phyloP scores from a whole-genome alignment of 805 yeast species.

The Torulaspora delbrueckii region DNA sequence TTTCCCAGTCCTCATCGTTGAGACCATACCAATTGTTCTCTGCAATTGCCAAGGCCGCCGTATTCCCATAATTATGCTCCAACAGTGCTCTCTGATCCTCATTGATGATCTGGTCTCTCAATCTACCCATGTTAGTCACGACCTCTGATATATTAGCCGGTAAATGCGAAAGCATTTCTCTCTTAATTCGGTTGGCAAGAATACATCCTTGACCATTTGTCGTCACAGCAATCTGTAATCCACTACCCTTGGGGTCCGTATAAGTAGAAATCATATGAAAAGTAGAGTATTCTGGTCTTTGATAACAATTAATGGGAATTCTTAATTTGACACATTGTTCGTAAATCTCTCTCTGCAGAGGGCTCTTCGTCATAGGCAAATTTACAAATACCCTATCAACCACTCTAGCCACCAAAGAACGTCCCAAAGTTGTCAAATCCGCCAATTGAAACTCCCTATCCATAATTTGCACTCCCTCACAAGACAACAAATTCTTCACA shows the following conservation, averaged over 20 bases:
- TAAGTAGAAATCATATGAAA: constrained; percentile 73
- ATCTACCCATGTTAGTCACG: constrained; percentile 62
- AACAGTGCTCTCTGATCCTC: constrained; percentile 41
- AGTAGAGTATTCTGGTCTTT: constrained; percentile 64
- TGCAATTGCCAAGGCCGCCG: constrained; percentile 11
- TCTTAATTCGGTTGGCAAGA: constrained; percentile 69
- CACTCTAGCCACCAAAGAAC: constrained; percentile 53
- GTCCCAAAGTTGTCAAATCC: constrained; percentile 55
- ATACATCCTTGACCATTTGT: constrained; percentile 90
- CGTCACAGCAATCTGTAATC: constrained; percentile 73
- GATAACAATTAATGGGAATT: constrained; percentile 79
- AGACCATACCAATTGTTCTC: constrained; percentile 35
- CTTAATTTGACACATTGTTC: constrained; percentile 53
- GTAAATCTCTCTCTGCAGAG: constrained; percentile 41
- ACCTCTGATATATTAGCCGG: constrained; percentile 69
- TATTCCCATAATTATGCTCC: constrained; percentile 22
- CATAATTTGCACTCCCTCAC: constrained; percentile 28
- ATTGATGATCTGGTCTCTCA: constrained; percentile 52
- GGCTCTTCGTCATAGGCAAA: constrained; percentile 33
- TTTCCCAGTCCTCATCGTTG: constrained; percentile 68
- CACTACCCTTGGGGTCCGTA: constrained; percentile 51
- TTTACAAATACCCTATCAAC: constrained; percentile 77
- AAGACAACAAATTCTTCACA: constrained; percentile 19
- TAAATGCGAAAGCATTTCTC: constrained; percentile 61
- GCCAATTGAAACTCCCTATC: constrained; percentile 36